phyloP scores from a whole-genome alignment of 2,329 filamentous ascomycete species.

The Trichoderma atrobrunneum region DNA sequence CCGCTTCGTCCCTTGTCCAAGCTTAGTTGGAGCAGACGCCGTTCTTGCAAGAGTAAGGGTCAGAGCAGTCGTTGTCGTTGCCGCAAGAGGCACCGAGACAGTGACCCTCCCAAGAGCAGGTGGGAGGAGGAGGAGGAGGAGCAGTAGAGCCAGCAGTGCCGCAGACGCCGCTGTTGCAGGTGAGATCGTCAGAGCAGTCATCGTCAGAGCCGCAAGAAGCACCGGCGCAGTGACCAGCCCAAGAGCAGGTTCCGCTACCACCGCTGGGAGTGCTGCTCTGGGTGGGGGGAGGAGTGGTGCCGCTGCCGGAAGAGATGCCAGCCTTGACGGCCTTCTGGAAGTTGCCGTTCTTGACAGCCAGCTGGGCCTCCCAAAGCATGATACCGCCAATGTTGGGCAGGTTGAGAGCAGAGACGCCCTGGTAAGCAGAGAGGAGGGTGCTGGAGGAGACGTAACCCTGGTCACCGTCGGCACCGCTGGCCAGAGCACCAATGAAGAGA shows the following conservation, averaged over 20 bases:
- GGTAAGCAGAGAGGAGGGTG: conserved; percentile 47
- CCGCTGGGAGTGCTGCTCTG: not conserved
- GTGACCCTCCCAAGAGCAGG: conserved; percentile 12
- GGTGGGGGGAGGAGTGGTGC: not conserved
- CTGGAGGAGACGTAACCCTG: conserved; percentile 49
- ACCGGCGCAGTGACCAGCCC: conserved; percentile 22
- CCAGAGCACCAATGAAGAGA: conserved; percentile 58
- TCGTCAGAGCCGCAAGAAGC: conserved; percentile 11
- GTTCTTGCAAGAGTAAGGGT: conserved; percentile 12
- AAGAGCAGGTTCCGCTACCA: conserved; percentile 19
- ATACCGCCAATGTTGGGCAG: conserved; percentile 62
- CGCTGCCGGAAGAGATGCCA: not conserved
- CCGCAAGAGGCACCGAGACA: conserved; percentile 8
- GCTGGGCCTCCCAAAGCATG: conserved; percentile 66
- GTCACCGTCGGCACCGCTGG: conserved; percentile 47
- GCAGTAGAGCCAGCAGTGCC: not conserved
- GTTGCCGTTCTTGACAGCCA: conserved; percentile 53
- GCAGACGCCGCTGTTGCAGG: conserved; percentile 20
- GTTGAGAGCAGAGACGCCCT: conserved; percentile 43
- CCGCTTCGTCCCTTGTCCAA: not conserved
- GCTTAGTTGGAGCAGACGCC: conserved; percentile 11
- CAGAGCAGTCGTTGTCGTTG: conserved; percentile 9
- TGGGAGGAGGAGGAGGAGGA: conserved; percentile 4
- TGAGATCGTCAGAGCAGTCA: conserved; percentile 23
- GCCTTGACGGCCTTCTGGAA: conserved; percentile 22